Base-by-base conservation (phyloP, 352 stramenopile species). In the Phytophthora boehmeriae region DNA sequence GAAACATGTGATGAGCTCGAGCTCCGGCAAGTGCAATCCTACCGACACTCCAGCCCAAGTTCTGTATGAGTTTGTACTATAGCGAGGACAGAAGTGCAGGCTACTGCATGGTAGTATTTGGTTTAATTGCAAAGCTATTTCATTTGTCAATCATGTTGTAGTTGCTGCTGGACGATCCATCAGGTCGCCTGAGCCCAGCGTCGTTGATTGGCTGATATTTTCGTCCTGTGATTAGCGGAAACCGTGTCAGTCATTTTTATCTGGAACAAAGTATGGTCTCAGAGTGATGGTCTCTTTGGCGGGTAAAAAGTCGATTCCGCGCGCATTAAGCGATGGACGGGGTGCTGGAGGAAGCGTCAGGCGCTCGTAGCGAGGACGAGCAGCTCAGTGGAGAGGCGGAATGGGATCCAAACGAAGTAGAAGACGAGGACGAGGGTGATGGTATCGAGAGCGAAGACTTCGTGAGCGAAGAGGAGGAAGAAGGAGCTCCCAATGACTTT, bases 11-110 rank as follows among this genome's bases (percentile, higher is more conserved):
- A 17, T 6, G 13, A 44, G 38, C 34, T 39, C 34, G 6, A 30
- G 25, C 25, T 59, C 59, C 17, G 39, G 22, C 60, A 66, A 68
- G 43, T 46, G 35, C 43, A 38, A 62, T 22, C 50, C 58, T 17
- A 23, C 54, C 34, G 49, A 68, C 30, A 43, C 61, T 23, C 58
- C 63, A 3, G 17, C 50, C 3, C 59, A 76, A 32, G 68, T 90
- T 65, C 62, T 90, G 27, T 90, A 88, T 57, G 81, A 90, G 63
- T 86, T 86, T 68, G 78, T 87, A 39, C 59, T 89, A 64, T 90
- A 71, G 61, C 36, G 56, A 60, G 42, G 25, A 30, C 25, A 30
- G 25, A 30, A n/a, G n/a, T n/a, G n/a, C n/a, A n/a, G n/a, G n/a
- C 35, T 36, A 39, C 34, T n/a, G 2, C 10, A 17, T 17, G 34